Conservation (phyloP, 164 flowering plant species). For the Protea cynaroides region DNA sequence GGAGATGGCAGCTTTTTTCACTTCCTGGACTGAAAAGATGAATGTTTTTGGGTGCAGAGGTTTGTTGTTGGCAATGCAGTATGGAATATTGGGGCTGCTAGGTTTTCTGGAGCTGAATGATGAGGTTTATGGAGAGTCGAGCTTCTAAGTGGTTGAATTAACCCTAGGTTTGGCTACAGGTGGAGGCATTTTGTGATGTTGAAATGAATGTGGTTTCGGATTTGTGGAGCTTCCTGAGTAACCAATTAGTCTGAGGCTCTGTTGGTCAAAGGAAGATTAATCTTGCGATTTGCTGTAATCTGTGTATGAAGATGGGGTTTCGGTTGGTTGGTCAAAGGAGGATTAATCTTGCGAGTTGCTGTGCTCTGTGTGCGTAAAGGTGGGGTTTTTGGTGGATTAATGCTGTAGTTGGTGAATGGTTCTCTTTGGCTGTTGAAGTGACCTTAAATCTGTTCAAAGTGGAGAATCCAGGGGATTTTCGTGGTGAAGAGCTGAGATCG, state of each 20-base stretch:
- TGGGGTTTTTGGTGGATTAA: neutral
- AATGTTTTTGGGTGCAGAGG: conserved; percentile 10
- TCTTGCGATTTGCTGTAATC: neutral
- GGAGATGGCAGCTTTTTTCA: conserved; percentile 26
- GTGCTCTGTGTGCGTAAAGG: neutral
- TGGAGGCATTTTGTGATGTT: conserved; percentile 1
- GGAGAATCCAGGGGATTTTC: conserved; percentile 10
- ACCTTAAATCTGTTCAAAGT: neutral
- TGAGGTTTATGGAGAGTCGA: neutral
- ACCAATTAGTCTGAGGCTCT: neutral
- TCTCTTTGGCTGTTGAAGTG: neutral
- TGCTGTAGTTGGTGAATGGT: neutral
- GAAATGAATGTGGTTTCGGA: neutral
- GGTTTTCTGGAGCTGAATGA: conserved; percentile 16
- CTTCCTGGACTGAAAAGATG: conserved; percentile 10
- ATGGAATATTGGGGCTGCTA: conserved; percentile 32
- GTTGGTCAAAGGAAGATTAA: neutral
- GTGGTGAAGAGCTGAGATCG: conserved; percentile 12
- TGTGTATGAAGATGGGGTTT: neutral
- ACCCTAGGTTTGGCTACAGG: conserved; percentile 11
- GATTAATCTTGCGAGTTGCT: neutral
- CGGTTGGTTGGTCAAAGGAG: neutral
- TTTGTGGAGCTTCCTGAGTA: neutral
- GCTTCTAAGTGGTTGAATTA: neutral
- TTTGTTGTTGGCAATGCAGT: conserved; percentile 29